Evolutionary conservation across 495 filamentous ascomycete genomes (phyloP).

Genomic region (Lophiostoma macrostomum): DNA sequence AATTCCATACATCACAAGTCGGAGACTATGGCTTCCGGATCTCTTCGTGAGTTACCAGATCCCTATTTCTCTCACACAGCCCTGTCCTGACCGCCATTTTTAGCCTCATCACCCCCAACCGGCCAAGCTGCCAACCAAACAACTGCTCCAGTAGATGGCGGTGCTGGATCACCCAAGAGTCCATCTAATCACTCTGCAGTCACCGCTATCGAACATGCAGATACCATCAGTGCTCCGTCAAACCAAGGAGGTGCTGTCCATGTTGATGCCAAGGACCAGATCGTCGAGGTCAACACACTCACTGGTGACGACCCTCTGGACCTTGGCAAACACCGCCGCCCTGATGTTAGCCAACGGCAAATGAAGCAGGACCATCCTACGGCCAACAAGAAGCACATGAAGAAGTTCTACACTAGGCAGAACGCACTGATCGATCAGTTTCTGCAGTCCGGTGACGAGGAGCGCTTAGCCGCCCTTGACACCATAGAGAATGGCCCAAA

Average conservation of each 20-base stretch:
- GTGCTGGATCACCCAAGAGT: constrained; percentile 6
- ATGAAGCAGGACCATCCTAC: constrained; percentile 48
- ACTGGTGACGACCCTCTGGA: constrained; percentile 40
- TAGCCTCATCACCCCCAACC: constrained; percentile 19
- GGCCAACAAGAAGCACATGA: constrained; percentile 45
- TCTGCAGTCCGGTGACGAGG: constrained; percentile 52
- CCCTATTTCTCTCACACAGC: background rate
- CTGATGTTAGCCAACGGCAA: constrained; percentile 43
- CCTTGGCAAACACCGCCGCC: constrained; percentile 44
- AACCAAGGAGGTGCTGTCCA: constrained; percentile 2
- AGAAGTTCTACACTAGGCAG: constrained; percentile 54
- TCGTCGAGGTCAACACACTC: constrained; percentile 10
- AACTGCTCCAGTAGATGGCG: constrained; percentile 14
- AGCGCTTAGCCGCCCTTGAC: constrained; percentile 48
- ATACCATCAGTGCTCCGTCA: constrained; percentile 19
- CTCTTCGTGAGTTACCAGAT: constrained; percentile 20
- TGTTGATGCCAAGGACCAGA: constrained; percentile 8
- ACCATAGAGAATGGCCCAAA: constrained; percentile 49
- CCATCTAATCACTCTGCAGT: constrained; percentile 22
- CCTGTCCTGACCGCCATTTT: constrained; percentile 22
- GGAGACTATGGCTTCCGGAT: constrained; percentile 27
- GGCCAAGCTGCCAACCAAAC: constrained; percentile 23
- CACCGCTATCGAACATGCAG: constrained; percentile 21
- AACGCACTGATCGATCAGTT: constrained; percentile 57
- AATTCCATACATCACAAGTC: background rate